phyloP scores from a whole-genome alignment of 1,284 basidiomycete species.

The Ceratobasidium theobromae region DNA sequence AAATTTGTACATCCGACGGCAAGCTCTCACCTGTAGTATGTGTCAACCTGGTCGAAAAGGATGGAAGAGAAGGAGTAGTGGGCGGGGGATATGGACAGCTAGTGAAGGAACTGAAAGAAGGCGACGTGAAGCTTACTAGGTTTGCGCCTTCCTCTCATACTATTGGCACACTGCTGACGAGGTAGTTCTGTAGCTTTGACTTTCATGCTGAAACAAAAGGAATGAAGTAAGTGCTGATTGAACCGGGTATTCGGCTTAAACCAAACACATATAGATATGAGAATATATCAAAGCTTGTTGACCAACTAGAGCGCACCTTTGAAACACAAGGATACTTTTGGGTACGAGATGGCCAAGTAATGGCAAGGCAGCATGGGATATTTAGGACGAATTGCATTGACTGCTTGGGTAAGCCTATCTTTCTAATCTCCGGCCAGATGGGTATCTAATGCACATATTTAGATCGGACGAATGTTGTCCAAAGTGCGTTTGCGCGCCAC shows the following conservation, averaged over 20 bases:
- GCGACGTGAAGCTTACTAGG: constrained; percentile 60
- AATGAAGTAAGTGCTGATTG: constrained; percentile 67
- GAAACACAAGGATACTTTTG: constrained; percentile 84
- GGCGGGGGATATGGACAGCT: constrained; percentile 78
- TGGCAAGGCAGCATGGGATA: constrained; percentile 81
- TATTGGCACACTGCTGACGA: constrained; percentile 34
- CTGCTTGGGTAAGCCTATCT: constrained; percentile 48
- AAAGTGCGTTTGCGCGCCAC: constrained; percentile 80
- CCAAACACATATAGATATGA: constrained; percentile 61
- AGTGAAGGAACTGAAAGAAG: constrained; percentile 54
- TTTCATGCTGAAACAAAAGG: constrained; percentile 90
- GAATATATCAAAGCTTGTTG: constrained; percentile 80
- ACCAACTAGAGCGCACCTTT: constrained; percentile 69
- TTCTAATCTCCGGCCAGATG: not conserved
- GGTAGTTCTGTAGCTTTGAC: constrained; percentile 68
- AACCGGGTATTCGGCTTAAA: not conserved
- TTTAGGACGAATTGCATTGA: constrained; percentile 93
- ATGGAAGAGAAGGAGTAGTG: constrained; percentile 82
- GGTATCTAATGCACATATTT: constrained; percentile 41
- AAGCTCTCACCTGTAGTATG: constrained; percentile 1
- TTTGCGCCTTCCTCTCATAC: constrained; percentile 44
- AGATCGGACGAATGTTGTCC: constrained; percentile 88
- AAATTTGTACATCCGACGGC: constrained; percentile 55
- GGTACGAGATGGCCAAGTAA: constrained; percentile 69
- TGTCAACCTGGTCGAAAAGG: constrained; percentile 88